Evolutionary conservation across 163 green algal genomes (phyloP), one percentile per base, ranked within the genome.

Genomic region (Scenedesmus sp.): DNA sequence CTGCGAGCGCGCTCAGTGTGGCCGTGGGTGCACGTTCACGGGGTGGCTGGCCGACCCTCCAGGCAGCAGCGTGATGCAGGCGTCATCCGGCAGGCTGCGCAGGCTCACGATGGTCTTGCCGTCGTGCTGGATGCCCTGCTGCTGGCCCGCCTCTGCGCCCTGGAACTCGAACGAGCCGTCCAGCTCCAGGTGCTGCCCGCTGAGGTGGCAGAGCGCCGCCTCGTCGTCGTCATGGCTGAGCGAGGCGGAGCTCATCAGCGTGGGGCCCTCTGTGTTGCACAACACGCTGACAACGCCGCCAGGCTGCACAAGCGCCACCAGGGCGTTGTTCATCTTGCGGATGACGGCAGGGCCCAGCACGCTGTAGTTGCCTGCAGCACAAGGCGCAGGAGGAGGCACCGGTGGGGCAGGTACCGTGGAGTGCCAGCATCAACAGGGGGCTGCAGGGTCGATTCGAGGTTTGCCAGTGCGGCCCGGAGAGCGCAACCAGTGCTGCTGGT

Each of bases 351-450:
- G 89, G 37, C 89, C 89, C 30, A 72, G 44, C 22, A 92, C n/a
- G 73, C 61, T 81, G 70, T 86, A 92, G 89, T 92, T 92, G 89
- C 89, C 65, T 76, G 65, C 61, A 76, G 65, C 30, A 40, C 4
- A 76, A 37, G 30, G 6, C 6, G 5, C 6, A 5, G 65, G 7
- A 22, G 12, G 16, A 40, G 18, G 65, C 26, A 16, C 16, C 15
- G 26, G 13, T 56, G 46, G n/a, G n/a, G n/a, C n/a, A n/a, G n/a
- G n/a, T n/a, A n/a, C n/a, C n/a, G n/a, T n/a, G n/a, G n/a, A n/a
- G n/a, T n/a, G n/a, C n/a, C n/a, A n/a, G n/a, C n/a, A n/a, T n/a
- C n/a, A n/a, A n/a, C n/a, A n/a, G n/a, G n/a, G n/a, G n/a, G n/a
- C n/a, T n/a, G n/a, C n/a, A n/a, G n/a, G n/a, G n/a, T n/a, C n/a